Conservation (phyloP, 768 basidiomycete species). For the Postia placenta region DNA sequence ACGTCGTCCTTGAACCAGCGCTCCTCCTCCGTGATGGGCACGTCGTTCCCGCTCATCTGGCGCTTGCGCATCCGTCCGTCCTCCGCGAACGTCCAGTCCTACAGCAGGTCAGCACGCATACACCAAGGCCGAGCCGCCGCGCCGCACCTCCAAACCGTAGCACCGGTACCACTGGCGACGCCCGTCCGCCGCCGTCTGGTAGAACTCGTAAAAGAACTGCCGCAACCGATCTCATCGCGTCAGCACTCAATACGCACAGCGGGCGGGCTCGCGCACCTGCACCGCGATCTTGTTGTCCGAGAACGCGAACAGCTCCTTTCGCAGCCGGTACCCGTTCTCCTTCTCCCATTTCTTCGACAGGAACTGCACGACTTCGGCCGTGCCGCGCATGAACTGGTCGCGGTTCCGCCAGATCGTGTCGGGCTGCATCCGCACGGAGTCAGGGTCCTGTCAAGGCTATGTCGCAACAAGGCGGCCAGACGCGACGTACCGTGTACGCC, state of each 20-base stretch:
- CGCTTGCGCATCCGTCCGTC: slow-evolving; percentile 49
- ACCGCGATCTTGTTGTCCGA: slow-evolving; percentile 49
- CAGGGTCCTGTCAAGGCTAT: no score
- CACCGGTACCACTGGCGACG: slow-evolving; percentile 37
- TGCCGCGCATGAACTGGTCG: slow-evolving; percentile 40
- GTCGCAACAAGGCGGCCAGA: neutral
- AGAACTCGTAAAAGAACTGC: slow-evolving; percentile 40
- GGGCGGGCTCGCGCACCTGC: slow-evolving; percentile 28
- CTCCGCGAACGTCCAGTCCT: slow-evolving; percentile 51
- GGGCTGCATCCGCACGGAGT: no score
- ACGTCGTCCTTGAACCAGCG: slow-evolving; percentile 48
- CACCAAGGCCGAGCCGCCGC: neutral
- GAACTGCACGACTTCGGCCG: slow-evolving; percentile 38
- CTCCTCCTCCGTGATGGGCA: slow-evolving; percentile 38
- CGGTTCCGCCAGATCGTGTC: slow-evolving; percentile 55
- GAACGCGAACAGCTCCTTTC: slow-evolving; percentile 52
- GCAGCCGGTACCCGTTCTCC: slow-evolving; percentile 42
- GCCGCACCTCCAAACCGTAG: slow-evolving; percentile 39
- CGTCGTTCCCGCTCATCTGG: slow-evolving; percentile 45
- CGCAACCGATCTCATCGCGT: neutral
- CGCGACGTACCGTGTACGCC: slow-evolving; percentile 37
- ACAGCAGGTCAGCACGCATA: neutral
- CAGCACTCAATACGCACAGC: neutral
- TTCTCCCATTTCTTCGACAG: slow-evolving; percentile 45
- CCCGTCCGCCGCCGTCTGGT: slow-evolving; percentile 34